These are phyloP conservation scores for Claviceps sp. DNA, from an alignment of 2,329 filamentous ascomycete species.

Conservation along the genomic window DNA sequence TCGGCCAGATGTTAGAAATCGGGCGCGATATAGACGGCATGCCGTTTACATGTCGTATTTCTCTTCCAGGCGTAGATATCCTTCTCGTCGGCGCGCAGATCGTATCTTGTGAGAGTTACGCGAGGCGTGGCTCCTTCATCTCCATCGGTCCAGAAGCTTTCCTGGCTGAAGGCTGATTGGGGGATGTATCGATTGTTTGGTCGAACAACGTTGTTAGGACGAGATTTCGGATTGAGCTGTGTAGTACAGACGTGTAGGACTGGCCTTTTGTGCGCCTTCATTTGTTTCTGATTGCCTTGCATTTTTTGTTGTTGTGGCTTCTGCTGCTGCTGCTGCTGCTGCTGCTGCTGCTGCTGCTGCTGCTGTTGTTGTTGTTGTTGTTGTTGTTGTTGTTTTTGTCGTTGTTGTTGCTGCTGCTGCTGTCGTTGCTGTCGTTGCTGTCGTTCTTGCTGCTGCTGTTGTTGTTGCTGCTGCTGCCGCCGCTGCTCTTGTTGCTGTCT, in stretches of 20 bases:
- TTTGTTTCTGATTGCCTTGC: not conserved
- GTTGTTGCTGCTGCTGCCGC: not conserved
- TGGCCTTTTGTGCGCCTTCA: not conserved
- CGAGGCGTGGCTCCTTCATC: conserved; percentile 2
- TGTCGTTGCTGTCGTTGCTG: not conserved
- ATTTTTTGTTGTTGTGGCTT: not conserved
- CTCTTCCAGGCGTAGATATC: conserved; percentile 4
- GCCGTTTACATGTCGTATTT: not conserved
- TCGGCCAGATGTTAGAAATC: not conserved
- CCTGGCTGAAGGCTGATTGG: not conserved
- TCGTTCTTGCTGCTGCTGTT: not conserved
- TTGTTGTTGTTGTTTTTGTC: not conserved
- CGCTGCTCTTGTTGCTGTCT: not conserved
- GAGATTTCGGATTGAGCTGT: not conserved
- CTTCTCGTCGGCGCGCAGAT: conserved; percentile 3
- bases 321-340: not conserved
- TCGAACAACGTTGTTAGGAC: not conserved
- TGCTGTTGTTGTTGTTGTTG: not conserved
- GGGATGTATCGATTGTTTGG: not conserved
- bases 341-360: not conserved
- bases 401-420: not conserved
- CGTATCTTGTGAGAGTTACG: conserved; percentile 5
- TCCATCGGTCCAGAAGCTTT: conserved; percentile 2
- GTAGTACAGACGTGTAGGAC: not conserved
- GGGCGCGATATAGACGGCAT: not conserved